A percentile compares a stretch with the other conserved stretches of the same genome.
Evolutionary conservation across 2,329 filamentous ascomycete genomes (phyloP).

Genomic region (Dactylellina drechsleri): DNA sequence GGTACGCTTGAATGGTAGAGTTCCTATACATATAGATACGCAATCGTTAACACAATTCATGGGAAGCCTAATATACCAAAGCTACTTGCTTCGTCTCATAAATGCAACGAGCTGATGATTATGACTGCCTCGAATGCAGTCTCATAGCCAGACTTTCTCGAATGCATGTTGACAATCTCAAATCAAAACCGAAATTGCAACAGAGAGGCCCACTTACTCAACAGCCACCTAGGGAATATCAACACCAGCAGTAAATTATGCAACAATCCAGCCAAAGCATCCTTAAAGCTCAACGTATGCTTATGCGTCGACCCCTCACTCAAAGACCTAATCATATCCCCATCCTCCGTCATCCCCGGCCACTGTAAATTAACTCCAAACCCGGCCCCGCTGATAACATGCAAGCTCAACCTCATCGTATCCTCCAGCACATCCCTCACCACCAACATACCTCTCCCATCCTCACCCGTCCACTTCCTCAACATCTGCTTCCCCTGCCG

Average conservation of each 20-base stretch:
- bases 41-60: too few species aligned
- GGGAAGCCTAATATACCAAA: not conserved
- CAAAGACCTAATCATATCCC: slow-evolving; percentile 65
- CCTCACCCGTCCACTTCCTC: slow-evolving; percentile 42
- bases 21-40: slow-evolving; percentile 58
- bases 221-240: slow-evolving; percentile 69
- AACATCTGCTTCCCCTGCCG: slow-evolving; percentile 45
- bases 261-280: slow-evolving; percentile 73
- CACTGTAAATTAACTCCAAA: slow-evolving; percentile 66
- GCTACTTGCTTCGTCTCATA: too few species aligned
- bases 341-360: slow-evolving; percentile 68
- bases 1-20: slow-evolving; percentile 67
- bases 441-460: slow-evolving; percentile 20
- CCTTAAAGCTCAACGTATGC: slow-evolving; percentile 48
- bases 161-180: too few species aligned
- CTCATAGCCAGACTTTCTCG: too few species aligned
- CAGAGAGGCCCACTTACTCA: slow-evolving; percentile 59
- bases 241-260: slow-evolving; percentile 72
- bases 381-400: slow-evolving; percentile 57
- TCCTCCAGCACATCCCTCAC: slow-evolving; percentile 34
- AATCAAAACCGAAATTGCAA: too few species aligned
- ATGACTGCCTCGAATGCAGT: too few species aligned
- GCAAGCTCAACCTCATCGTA: slow-evolving; percentile 53
- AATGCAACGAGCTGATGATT: too few species aligned
- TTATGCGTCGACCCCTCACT: slow-evolving; percentile 18